phyloP scores from a whole-genome alignment of 257 asterid genomes.

The Capsicum pubescens region DNA sequence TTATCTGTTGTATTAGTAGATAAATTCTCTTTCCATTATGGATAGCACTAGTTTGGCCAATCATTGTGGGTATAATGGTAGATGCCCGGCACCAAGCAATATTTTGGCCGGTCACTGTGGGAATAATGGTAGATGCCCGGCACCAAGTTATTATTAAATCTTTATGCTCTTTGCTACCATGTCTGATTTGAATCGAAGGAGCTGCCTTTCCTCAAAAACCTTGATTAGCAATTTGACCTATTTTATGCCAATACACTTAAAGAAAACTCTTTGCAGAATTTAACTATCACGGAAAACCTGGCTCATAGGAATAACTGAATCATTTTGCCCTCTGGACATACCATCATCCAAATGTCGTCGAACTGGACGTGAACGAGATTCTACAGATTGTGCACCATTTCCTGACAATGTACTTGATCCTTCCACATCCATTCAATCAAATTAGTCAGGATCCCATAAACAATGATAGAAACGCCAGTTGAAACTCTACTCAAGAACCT shows the following conservation, averaged over 20 bases:
- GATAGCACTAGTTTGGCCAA: slow-evolving; percentile 28
- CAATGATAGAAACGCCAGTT: neutral
- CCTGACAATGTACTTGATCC: slow-evolving; percentile 8
- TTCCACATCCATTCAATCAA: slow-evolving; percentile 30
- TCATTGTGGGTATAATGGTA: slow-evolving; percentile 15
- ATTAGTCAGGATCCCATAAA: neutral
- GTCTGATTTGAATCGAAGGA: neutral
- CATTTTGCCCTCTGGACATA: neutral
- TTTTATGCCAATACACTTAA: slow-evolving; percentile 1
- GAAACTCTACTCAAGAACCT: slow-evolving; percentile 16
- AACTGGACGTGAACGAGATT: slow-evolving; percentile 26
- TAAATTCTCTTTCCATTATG: neutral
- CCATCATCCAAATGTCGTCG: slow-evolving; percentile 23
- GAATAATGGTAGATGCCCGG: neutral
- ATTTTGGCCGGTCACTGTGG: slow-evolving; percentile 28
- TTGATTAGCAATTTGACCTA: slow-evolving; percentile 13
- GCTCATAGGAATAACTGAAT: slow-evolving; percentile 14
- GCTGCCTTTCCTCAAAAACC: slow-evolving; percentile 7
- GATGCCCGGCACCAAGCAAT: neutral
- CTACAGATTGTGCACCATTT: slow-evolving; percentile 23
- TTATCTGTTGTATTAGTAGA: neutral
- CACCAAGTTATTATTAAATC: neutral
- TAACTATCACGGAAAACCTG: slow-evolving; percentile 8
- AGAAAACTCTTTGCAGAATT: slow-evolving; percentile 1
- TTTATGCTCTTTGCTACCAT: neutral